These are phyloP conservation scores for Ogataea salicorniae DNA, from an alignment of 805 yeast genomes.

Conservation along the genomic window DNA sequence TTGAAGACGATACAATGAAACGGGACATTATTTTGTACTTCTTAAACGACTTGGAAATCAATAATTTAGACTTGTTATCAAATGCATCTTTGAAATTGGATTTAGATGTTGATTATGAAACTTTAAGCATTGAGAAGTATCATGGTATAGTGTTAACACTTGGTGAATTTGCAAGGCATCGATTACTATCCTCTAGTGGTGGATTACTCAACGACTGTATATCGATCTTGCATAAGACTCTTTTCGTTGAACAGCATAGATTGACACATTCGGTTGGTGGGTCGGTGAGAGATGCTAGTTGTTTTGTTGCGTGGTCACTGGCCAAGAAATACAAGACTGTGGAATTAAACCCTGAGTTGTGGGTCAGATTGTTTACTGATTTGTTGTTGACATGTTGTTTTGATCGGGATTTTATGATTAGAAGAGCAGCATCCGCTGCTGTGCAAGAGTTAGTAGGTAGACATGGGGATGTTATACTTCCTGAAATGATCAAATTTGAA, in stretches of 20 bases:
- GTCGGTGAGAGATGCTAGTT: slow-evolving; percentile 78
- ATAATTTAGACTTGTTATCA: slow-evolving; percentile 1
- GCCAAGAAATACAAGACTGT: slow-evolving; percentile 35
- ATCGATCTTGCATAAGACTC: slow-evolving; percentile 38
- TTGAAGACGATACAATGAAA: slow-evolving; percentile 32
- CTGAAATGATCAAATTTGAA: slow-evolving; percentile 2
- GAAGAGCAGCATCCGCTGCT: slow-evolving; percentile 84
- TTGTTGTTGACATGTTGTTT: slow-evolving; percentile 53
- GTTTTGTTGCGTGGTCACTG: slow-evolving; percentile 80
- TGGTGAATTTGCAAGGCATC: slow-evolving; percentile 40
- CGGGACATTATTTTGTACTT: slow-evolving; percentile 36
- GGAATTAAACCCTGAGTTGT: slow-evolving; percentile 15
- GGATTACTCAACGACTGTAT: slow-evolving; percentile 23
- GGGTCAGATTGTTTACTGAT: slow-evolving; percentile 26
- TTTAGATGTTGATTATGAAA: slow-evolving; percentile 24
- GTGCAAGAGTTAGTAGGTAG: slow-evolving; percentile 83
- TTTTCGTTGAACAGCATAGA: slow-evolving; percentile 55
- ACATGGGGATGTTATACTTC: slow-evolving; percentile 43
- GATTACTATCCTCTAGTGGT: slow-evolving; percentile 10
- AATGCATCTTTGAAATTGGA: not conserved
- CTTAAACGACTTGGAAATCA: slow-evolving; percentile 30
- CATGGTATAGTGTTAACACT: slow-evolving; percentile 57
- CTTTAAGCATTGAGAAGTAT: slow-evolving; percentile 37
- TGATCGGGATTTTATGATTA: slow-evolving; percentile 67
- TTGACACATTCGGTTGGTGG: slow-evolving; percentile 52